phyloP scores from a whole-genome alignment of 768 basidiomycete genomes.

The Leccinum arenicola region DNA sequence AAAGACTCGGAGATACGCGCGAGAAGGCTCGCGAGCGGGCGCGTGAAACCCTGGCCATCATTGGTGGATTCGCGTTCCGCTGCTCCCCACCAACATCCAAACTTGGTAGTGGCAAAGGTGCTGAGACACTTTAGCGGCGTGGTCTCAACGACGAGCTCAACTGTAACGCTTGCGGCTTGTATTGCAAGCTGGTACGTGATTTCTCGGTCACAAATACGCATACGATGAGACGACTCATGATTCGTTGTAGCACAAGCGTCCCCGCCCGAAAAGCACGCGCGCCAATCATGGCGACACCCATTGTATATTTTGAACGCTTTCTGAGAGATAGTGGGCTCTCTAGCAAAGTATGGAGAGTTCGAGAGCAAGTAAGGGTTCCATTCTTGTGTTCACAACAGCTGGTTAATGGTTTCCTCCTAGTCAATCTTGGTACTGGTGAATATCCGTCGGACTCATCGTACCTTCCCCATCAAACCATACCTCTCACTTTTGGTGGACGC shows the following conservation, averaged over 20 bases:
- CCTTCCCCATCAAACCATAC: conserved; percentile 81
- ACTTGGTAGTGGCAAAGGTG: conserved; percentile 53
- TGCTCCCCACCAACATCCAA: conserved; percentile 46
- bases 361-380: conserved; percentile 70
- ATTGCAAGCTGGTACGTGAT: conserved; percentile 73
- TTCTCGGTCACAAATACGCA: not conserved
- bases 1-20: conserved; percentile 76
- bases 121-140: conserved; percentile 78
- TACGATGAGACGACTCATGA: not conserved
- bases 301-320: conserved; percentile 66
- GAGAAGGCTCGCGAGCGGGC: conserved; percentile 73
- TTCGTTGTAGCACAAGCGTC: conserved; percentile 71
- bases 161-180: conserved; percentile 85
- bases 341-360: conserved; percentile 83
- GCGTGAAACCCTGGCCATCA: conserved; percentile 68
- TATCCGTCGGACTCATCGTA: conserved; percentile 65
- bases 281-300: conserved; percentile 68
- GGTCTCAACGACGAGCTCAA: conserved; percentile 87
- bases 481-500: conserved; percentile 76
- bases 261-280: conserved; percentile 85
- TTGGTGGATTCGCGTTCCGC: conserved; percentile 71
- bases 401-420: conserved; percentile 27
- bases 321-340: conserved; percentile 68
- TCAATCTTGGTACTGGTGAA: conserved; percentile 68
- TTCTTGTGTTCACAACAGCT: not conserved